Evolutionary conservation across 805 yeast genomes (phyloP).

Genomic region (Kodamaea sagamina): DNA sequence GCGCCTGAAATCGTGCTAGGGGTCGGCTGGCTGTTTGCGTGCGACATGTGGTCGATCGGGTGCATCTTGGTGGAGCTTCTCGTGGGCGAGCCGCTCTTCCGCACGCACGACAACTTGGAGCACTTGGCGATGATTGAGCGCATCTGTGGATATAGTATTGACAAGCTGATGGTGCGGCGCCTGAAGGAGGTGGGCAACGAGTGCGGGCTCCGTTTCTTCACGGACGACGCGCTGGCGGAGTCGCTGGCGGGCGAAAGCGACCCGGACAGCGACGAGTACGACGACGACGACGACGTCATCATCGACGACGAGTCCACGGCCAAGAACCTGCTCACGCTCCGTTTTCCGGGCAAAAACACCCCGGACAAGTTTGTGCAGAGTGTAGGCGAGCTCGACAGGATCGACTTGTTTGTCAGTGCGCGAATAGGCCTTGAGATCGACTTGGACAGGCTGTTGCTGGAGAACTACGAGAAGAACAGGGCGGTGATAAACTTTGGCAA

Average conservation of each 20-base stretch:
- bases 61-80: constrained; percentile 88
- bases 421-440: constrained; percentile 43
- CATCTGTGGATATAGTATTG: constrained; percentile 59
- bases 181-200: constrained; percentile 40
- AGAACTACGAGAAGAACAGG: constrained; percentile 39
- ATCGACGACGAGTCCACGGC: constrained; percentile 33
- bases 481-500: constrained; percentile 55
- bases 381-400: constrained; percentile 43
- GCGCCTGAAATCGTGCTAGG: constrained; percentile 97
- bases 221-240: constrained; percentile 22
- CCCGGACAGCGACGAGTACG: constrained; percentile 31
- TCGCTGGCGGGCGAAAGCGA: constrained; percentile 21
- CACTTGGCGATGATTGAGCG: constrained; percentile 95
- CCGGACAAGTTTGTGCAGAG: constrained; percentile 39
- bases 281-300: constrained; percentile 30
- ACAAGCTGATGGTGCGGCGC: constrained; percentile 38
- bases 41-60: constrained; percentile 97
- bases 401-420: constrained; percentile 46
- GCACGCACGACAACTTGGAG: constrained; percentile 91
- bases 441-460: constrained; percentile 40
- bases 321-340: constrained; percentile 29
- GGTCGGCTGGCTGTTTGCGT: constrained; percentile 94
- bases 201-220: constrained; percentile 43
- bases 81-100: constrained; percentile 92
- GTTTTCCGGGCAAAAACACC: constrained; percentile 42